These are phyloP conservation scores for Wilcoxina mikolae DNA, from an alignment of 495 filamentous ascomycete species.

Conservation along the genomic window DNA sequence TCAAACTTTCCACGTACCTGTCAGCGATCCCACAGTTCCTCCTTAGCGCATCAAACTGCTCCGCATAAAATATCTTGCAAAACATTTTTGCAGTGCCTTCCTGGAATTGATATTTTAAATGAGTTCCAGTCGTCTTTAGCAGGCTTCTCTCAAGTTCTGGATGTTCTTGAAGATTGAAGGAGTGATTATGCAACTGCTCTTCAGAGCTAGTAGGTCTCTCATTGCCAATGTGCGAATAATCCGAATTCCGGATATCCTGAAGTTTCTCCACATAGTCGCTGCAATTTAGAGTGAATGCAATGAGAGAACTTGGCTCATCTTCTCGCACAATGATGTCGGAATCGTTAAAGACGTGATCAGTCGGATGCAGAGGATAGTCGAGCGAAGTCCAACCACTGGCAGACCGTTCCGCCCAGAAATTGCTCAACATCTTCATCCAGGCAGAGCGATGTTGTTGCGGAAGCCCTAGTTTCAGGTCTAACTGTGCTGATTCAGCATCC, in stretches of 20 bases:
- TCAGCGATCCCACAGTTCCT: conserved; percentile 84
- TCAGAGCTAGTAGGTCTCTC: conserved; percentile 30
- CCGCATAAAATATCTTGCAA: conserved; percentile 95
- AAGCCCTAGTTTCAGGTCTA: conserved; percentile 43
- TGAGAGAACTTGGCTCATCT: conserved; percentile 90
- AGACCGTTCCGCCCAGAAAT: conserved; percentile 96
- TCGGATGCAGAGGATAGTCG: conserved; percentile 77
- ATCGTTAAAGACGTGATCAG: conserved; percentile 91
- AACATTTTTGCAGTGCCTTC: conserved; percentile 86
- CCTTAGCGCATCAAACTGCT: conserved; percentile 91
- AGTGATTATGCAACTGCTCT: conserved; percentile 16
- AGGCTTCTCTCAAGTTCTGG: conserved; percentile 60
- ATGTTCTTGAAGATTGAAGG: conserved; percentile 30
- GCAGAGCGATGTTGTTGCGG: conserved; percentile 84
- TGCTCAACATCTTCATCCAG: conserved; percentile 83
- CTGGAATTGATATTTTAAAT: conserved; percentile 86
- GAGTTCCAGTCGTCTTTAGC: conserved; percentile 67
- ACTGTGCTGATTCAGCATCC: neutral
- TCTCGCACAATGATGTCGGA: conserved; percentile 96
- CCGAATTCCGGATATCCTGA: conserved; percentile 48
- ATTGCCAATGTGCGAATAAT: conserved; percentile 24
- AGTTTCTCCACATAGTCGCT: conserved; percentile 73
- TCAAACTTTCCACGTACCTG: conserved; percentile 87
- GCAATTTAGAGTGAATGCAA: conserved; percentile 79
- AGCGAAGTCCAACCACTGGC: conserved; percentile 90